Base-by-base conservation (phyloP, 179 eudicot genomes). In the Beta macrorhiza region DNA sequence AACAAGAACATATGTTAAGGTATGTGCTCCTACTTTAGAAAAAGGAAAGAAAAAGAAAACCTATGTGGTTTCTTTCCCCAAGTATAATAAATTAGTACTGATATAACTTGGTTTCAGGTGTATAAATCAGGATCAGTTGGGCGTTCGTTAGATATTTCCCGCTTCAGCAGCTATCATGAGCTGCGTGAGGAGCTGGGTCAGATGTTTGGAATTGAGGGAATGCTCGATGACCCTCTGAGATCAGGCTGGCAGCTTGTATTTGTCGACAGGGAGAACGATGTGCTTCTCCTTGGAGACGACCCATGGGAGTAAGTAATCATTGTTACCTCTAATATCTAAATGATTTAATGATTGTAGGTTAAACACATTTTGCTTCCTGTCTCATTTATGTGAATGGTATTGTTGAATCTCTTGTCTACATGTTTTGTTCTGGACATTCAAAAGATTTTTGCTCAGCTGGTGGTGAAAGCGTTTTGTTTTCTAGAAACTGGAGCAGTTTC, bases 161-260 rank as follows among this genome's bases (percentile, higher is more conserved):
- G 93, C 85, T 97, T 97, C 94, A 94, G 82, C 90, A 97, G 98
- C 93, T 97, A 97, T 79, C 86, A 87, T 79, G 94, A 97, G 93
- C 90, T 97, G 93, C 86, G 97, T 56, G 92, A 89, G 82, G 98
- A 92, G 84, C 85, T 96, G 91, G 99, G 93, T 64, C 92, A 84
- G 90, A 94, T 96, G 99, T 96, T 92, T 79, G 97, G 92, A 80
- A 91, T 96, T 55, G 95, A 94, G 88, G 99, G 97, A 20, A 89
- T 87, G 78, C 83, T 96, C 47, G 97, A 96, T 90, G 95, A 91
- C 93, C 99, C 99, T 90, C 92, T 89, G 87, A 89, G 91, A 89
- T 89, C 91, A 89, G 91, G 91, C 91, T 89, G 91, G 91, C 91
- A 89, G 91, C 91, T 89, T 89, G 91, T 89, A 82, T 89, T 87